Percentiles rank a stretch among this genome's conserved stretches.
Evolutionary conservation across 225 moss, liverwort and hornwort species (phyloP).

Genomic region (Thuidium tamariscinum): DNA sequence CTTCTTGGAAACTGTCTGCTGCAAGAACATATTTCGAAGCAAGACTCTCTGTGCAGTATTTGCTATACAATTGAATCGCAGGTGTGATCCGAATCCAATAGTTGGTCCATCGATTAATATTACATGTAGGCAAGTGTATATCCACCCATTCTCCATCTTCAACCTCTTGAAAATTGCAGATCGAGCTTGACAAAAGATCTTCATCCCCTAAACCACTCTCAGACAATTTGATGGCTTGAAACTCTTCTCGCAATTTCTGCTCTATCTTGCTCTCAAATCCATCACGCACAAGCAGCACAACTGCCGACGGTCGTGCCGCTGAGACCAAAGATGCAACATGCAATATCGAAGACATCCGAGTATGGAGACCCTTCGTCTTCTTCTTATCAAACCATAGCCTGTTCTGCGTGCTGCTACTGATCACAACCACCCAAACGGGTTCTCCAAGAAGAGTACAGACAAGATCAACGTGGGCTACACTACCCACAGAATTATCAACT

Average conservation of each 20-base stretch:
- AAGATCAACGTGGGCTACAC: conserved; percentile 66
- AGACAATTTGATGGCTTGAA: conserved; percentile 17
- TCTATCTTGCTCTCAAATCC: conserved; percentile 22
- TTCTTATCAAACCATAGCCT: conserved; percentile 51
- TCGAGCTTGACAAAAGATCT: neutral
- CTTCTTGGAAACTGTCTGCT: neutral
- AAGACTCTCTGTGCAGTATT: neutral
- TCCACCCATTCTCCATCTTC: conserved; percentile 84
- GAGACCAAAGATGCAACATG: conserved; percentile 35
- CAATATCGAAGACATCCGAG: conserved; percentile 41
- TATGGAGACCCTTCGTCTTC: conserved; percentile 43
- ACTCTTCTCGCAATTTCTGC: conserved; percentile 20
- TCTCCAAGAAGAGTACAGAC: conserved; percentile 59
- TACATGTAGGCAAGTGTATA: conserved; percentile 12
- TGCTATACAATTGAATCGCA: neutral
- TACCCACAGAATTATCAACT: neutral
- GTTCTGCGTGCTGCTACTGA: conserved; percentile 53
- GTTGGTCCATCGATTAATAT: conserved; percentile 15
- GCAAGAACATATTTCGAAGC: neutral
- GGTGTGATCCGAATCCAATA: conserved; percentile 28
- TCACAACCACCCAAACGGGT: conserved; percentile 75
- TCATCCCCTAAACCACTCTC: neutral
- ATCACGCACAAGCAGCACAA: conserved; percentile 51
- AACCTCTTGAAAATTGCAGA: conserved; percentile 42
- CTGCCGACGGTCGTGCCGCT: conserved; percentile 52